Evolutionary conservation across 495 filamentous ascomycete genomes (phyloP).

Genomic region (Aspergillus hancockii): DNA sequence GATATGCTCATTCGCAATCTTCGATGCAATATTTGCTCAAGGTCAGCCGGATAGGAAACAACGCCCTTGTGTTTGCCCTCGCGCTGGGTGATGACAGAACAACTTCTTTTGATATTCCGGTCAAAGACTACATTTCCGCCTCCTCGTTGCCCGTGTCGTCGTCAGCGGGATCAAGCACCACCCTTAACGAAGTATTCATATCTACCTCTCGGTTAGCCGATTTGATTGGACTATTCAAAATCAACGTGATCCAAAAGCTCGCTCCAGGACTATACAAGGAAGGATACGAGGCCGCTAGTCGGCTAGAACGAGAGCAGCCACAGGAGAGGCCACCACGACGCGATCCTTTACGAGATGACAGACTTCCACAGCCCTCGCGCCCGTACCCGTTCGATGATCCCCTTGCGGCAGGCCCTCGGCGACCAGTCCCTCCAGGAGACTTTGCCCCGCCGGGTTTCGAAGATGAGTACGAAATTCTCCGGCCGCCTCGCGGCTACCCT

Average conservation of each 20-base stretch:
- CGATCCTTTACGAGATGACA: constrained; percentile 56
- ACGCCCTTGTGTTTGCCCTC: constrained; percentile 78
- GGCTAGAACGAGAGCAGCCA: constrained; percentile 27
- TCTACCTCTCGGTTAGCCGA: constrained; percentile 66
- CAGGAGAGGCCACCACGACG: constrained; percentile 35
- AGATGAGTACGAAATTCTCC: constrained; percentile 84
- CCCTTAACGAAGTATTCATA: constrained; percentile 73
- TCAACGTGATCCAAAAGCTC: constrained; percentile 78
- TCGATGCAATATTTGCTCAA: constrained; percentile 83
- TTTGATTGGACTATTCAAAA: constrained; percentile 66
- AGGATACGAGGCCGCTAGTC: constrained; percentile 64
- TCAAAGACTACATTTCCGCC: constrained; percentile 74
- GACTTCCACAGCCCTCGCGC: constrained; percentile 56
- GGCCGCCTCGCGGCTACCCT: constrained; percentile 57
- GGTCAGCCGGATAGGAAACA: constrained; percentile 76
- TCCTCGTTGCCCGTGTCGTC: constrained; percentile 57
- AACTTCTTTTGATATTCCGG: constrained; percentile 69
- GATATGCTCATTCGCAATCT: constrained; percentile 88
- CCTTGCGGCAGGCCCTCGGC: constrained; percentile 60
- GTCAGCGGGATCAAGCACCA: constrained; percentile 33
- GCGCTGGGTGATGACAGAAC: constrained; percentile 80
- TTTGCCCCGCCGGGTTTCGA: constrained; percentile 89
- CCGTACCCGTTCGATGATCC: constrained; percentile 71
- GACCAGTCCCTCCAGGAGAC: constrained; percentile 70
- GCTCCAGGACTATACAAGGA: constrained; percentile 73